These are phyloP conservation scores for Talaromyces islandicus DNA, from an alignment of 2,329 filamentous ascomycete species.

Conservation along the genomic window DNA sequence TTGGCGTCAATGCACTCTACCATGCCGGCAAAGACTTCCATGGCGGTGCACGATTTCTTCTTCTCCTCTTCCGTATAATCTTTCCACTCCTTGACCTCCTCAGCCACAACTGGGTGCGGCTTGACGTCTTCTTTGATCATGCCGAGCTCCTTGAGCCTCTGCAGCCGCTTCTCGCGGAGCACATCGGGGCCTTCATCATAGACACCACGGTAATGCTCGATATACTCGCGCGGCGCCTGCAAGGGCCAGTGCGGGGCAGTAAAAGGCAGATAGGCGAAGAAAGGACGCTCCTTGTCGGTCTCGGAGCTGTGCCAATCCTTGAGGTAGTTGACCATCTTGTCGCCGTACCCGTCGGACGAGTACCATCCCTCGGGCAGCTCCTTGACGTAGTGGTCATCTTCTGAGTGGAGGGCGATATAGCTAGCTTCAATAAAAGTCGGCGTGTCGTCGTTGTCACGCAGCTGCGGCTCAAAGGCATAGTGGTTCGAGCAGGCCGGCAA, in stretches of 20 bases:
- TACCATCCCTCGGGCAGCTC: slow-evolving; percentile 49
- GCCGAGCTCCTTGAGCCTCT: slow-evolving; percentile 52
- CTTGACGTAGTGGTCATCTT: slow-evolving; percentile 39
- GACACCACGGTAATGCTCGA: slow-evolving; percentile 52
- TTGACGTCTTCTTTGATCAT: slow-evolving; percentile 46
- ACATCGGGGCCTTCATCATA: slow-evolving; percentile 58
- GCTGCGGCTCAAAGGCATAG: slow-evolving; percentile 48
- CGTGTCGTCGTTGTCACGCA: slow-evolving; percentile 35
- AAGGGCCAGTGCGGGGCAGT: slow-evolving; percentile 60
- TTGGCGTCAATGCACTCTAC: slow-evolving; percentile 57
- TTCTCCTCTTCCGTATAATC: slow-evolving; percentile 32
- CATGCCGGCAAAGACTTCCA: slow-evolving; percentile 61
- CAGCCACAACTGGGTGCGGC: slow-evolving; percentile 30
- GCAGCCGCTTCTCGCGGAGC: slow-evolving; percentile 48
- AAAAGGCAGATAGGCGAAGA: slow-evolving; percentile 58
- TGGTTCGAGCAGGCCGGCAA: slow-evolving; percentile 57
- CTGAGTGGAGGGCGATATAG: slow-evolving; percentile 40
- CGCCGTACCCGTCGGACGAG: slow-evolving; percentile 48
- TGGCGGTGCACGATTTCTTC: slow-evolving; percentile 42
- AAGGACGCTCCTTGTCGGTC: slow-evolving; percentile 34
- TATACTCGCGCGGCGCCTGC: slow-evolving; percentile 52
- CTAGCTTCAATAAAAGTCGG: slow-evolving; percentile 37
- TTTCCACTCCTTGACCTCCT: slow-evolving; percentile 41
- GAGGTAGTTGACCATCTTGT: slow-evolving; percentile 49
- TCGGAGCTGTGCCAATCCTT: slow-evolving; percentile 41